Percentiles rank a stretch among this genome's conserved stretches.
phyloP scores from a whole-genome alignment of 108 stramenopile species.

The Skeletonema grethae region DNA sequence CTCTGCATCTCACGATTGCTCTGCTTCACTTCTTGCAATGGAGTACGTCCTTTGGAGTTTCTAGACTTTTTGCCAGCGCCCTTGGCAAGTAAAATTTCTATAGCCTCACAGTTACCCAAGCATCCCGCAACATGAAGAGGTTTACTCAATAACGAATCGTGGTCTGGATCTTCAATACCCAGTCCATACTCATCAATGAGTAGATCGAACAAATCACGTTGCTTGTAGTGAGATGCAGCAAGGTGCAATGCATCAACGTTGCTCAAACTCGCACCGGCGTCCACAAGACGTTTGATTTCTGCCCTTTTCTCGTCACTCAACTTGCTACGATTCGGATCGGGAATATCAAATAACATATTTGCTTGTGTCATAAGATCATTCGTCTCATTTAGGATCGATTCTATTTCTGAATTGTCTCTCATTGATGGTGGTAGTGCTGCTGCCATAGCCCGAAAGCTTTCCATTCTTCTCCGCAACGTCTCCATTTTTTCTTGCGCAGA shows the following conservation, averaged over 20 bases:
- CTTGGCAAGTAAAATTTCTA: slow-evolving; percentile 25
- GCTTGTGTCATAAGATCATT: too few relatives aligned
- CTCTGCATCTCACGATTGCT: neutral
- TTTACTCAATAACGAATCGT: neutral
- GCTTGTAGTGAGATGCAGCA: slow-evolving; percentile 11
- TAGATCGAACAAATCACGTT: slow-evolving; percentile 23
- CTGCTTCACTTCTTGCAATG: slow-evolving; percentile 7
- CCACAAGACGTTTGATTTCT: slow-evolving; percentile 20
- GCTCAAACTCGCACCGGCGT: slow-evolving; percentile 9
- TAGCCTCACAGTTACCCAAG: slow-evolving; percentile 5
- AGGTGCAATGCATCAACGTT: slow-evolving; percentile 14
- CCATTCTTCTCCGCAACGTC: too few relatives aligned
- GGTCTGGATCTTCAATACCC: slow-evolving; percentile 1
- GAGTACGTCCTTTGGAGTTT: slow-evolving; percentile 10
- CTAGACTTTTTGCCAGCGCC: slow-evolving; percentile 20
- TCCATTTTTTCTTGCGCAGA: too few relatives aligned
- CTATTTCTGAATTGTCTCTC: too few relatives aligned
- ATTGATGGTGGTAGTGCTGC: too few relatives aligned
- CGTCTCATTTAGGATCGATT: too few relatives aligned
- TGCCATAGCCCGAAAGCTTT: too few relatives aligned
- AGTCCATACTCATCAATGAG: slow-evolving; percentile 20
- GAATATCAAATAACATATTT: neutral
- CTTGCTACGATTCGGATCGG: slow-evolving; percentile 13
- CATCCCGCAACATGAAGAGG: slow-evolving; percentile 5
- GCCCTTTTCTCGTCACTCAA: slow-evolving; percentile 18